Evolutionary conservation across 2,329 filamentous ascomycete species (phyloP).

Genomic region (Fusarium caatingaense): DNA sequence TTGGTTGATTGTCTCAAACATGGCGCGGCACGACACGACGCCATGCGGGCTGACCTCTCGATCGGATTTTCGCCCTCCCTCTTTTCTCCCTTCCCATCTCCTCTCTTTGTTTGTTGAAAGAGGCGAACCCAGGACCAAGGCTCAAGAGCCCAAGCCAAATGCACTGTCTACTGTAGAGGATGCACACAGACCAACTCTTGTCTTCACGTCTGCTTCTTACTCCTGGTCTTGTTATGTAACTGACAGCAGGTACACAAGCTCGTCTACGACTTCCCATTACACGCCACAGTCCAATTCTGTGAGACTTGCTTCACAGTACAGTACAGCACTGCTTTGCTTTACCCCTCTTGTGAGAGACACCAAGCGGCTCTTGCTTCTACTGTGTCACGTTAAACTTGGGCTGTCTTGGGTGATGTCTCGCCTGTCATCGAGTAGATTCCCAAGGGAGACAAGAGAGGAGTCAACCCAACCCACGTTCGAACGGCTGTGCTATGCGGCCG

Average conservation of each 20-base stretch:
- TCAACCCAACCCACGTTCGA: neutral
- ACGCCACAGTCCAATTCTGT: slow-evolving; percentile 23
- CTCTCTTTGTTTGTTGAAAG: neutral
- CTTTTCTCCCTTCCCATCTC: neutral
- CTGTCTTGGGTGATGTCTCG: slow-evolving; percentile 16
- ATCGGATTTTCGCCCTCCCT: slow-evolving; percentile 18
- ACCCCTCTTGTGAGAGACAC: slow-evolving; percentile 12
- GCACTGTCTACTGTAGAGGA: neutral
- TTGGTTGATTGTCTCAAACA: slow-evolving; percentile 18
- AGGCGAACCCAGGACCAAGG: slow-evolving; percentile 14
- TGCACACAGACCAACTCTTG: slow-evolving; percentile 1
- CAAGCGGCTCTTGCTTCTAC: neutral
- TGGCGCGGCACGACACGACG: slow-evolving; percentile 19
- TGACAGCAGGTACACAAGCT: neutral
- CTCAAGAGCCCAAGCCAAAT: neutral
- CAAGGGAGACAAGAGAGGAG: neutral
- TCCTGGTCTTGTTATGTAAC: neutral
- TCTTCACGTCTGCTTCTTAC: neutral
- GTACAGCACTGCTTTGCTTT: neutral
- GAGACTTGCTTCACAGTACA: slow-evolving; percentile 6
- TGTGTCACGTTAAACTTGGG: slow-evolving; percentile 2
- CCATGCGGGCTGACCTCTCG: slow-evolving; percentile 19
- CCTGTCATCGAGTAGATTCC: slow-evolving; percentile 6
- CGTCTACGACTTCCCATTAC: slow-evolving; percentile 15
- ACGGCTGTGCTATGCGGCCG: slow-evolving; percentile 13